Base-by-base conservation (phyloP, 192 early-diverging fungal genomes). In the Coemansia sp. region DNA sequence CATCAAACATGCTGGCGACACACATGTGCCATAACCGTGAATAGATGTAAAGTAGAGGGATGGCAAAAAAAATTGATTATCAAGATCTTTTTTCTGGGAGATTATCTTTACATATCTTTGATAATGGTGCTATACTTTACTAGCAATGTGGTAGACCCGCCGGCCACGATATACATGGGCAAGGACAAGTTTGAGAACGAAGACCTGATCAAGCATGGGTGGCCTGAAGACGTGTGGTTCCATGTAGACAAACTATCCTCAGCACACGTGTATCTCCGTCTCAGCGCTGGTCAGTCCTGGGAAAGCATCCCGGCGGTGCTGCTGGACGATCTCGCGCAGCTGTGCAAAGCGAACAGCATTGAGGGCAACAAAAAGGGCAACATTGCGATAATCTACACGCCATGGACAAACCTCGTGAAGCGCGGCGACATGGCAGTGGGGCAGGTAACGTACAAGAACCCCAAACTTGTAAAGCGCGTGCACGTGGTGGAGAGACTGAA, bases 181-280 rank as follows among this genome's bases (percentile, higher is more conserved):
- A 96, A 93, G 72, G 95, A 99, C 83, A 98, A 97, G 76, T 95
- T 87, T 70, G 97, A 99, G 76, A 99, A 95, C 83, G 95, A 95
- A 54, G 95, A 96, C 21, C 74, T 97, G 39, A 97, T 97, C 44
- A 95, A 93, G 66, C 86, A 96, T 72, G 96, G 93, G 17, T 98
- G 90, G 81, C 89, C 90, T 24, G 88, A 97, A 68, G 97, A 97
- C 68, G 91, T 97, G 3, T 80, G 76, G 92, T 98, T 98, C 72
- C 96, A 98, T 81, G 95, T 92, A 15, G 95, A 97, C 80, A 98
- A 98, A 83, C 85, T 98, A 15, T 95, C 93, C 5, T 93, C 91
- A 50, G 97, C 97, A 4, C 97, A 99, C 85, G 93, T 97, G 1
- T 99, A 99, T 66, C 83, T 99, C 53, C 85, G 97, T 0, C 76